Conservation (phyloP, 345 rosid genomes). For the Psidium guajava region DNA sequence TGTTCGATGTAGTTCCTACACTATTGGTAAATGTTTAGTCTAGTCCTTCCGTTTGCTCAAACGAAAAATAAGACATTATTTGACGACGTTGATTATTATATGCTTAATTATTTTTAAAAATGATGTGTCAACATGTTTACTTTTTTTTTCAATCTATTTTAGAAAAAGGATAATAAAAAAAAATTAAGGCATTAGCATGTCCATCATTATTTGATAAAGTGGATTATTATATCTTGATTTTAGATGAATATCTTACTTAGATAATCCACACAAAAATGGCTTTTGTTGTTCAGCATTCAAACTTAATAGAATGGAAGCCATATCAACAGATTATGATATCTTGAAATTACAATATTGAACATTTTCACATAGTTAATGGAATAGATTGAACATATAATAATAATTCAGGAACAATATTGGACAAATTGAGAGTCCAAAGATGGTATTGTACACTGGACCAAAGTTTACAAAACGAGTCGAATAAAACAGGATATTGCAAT, state of each 20-base stretch:
- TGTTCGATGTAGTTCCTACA: not conserved
- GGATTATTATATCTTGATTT: not conserved
- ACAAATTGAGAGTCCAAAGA: not conserved
- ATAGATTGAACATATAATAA: not conserved
- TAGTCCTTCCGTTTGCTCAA: not conserved
- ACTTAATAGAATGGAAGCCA: not conserved
- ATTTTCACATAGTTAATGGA: not conserved
- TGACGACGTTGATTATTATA: not conserved
- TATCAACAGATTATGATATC: not conserved
- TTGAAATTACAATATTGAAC: not conserved
- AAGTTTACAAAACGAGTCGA: not conserved
- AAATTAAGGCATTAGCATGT: not conserved
- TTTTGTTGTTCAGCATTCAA: not conserved
- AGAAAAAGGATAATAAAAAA: not conserved
- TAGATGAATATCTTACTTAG: not conserved
- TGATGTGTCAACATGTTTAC: too few relatives aligned
- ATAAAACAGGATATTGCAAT: not conserved
- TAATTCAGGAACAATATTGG: not conserved
- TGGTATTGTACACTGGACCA: fast-evolving
- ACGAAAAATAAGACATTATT: not conserved
- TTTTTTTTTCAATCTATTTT: not conserved
- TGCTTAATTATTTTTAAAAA: too few relatives aligned
- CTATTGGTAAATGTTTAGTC: not conserved
- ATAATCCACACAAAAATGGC: not conserved
- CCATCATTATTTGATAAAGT: not conserved